Evolutionary conservation across 1,139 yeast species (phyloP), one percentile per base, ranked within the genome.

Genomic region (Geotrichum histeridarum): DNA sequence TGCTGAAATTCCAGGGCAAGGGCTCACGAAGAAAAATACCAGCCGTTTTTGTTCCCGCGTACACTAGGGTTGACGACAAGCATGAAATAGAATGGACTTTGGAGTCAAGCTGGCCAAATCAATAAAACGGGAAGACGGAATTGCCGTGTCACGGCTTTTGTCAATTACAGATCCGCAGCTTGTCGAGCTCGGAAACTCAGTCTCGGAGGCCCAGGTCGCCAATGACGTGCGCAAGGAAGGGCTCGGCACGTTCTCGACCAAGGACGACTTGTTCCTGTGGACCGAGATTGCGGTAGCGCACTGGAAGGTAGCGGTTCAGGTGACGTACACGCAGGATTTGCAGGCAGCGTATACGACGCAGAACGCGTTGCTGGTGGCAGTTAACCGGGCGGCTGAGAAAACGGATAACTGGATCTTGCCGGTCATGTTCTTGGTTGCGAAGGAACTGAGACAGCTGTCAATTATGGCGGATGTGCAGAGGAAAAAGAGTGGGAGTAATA

Each of bases 331-430:
- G 22, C 63, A 64, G 47, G 58, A 64, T 49, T 50, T 65, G 12
- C 60, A 57, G 6, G 63, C 61, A n/a, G 70, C 70, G 1, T 66
- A 59, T 50, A 46, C 57, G 8, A 62, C 62, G 4, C 69, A 67
- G 57, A 67, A 66, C 46, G 53, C 56, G 27, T 54, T 67, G 42
- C 57, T 67, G 38, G 58, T 60, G 58, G 57, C 57, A 1, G 49
- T 54, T 6, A 82, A 83, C 57, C 72, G 89, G 51, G 80, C 81
- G 32, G 85, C 89, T 0, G 89, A 82, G 57, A 67, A 73, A 11
- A 82, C 82, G 60, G 77, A 81, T 18, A 77, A 75, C 57, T 88
- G 95, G 95, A 77, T 86, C 33, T 76, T 85, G 51, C 75, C 75
- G 1, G 82, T 86, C 1, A 67, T 88, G 58, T 79, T 78, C 65